Percentiles rank a stretch among this genome's conserved stretches.
These are phyloP conservation scores for Anisodus tanguticus DNA, from an alignment of 257 asterid genomes.

Conservation along the genomic window DNA sequence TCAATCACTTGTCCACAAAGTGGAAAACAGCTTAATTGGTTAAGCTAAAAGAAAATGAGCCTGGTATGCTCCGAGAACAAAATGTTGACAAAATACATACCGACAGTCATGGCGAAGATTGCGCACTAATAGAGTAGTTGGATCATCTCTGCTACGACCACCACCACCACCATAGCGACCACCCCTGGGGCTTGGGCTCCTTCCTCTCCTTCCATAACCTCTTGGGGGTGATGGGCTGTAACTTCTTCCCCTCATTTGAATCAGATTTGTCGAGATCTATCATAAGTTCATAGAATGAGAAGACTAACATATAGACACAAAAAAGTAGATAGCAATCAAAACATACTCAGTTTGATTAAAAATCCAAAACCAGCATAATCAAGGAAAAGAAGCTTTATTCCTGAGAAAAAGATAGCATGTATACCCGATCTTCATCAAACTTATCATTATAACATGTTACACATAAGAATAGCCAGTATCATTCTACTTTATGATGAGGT, in stretches of 20 bases:
- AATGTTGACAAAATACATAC: conserved; percentile 37
- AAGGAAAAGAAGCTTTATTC: conserved; percentile 6
- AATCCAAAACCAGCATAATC: not conserved
- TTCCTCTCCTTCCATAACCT: conserved; percentile 85
- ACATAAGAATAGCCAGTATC: not conserved
- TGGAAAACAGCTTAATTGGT: not conserved
- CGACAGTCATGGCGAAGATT: conserved; percentile 95
- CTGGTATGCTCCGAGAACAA: not conserved
- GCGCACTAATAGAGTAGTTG: conserved; percentile 89
- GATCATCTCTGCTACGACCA: conserved; percentile 65
- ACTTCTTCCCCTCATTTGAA: conserved; percentile 84
- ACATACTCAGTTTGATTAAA: not conserved
- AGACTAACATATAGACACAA: not conserved
- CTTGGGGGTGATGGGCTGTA: conserved; percentile 83
- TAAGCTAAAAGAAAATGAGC: conserved; percentile 4
- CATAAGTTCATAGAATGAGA: not conserved
- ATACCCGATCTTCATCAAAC: not conserved
- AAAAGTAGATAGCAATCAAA: not conserved
- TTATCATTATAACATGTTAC: not conserved
- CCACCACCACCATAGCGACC: conserved; percentile 55
- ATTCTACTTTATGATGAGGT: not conserved
- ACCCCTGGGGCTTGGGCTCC: conserved; percentile 77
- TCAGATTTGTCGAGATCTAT: not conserved
- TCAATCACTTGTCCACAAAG: conserved; percentile 22
- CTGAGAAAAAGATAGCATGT: not conserved